A percentile compares a stretch with the other conserved stretches of the same genome.
These are phyloP conservation scores for Solanum dulcamara DNA, from an alignment of 257 asterid species.

Conservation along the genomic window DNA sequence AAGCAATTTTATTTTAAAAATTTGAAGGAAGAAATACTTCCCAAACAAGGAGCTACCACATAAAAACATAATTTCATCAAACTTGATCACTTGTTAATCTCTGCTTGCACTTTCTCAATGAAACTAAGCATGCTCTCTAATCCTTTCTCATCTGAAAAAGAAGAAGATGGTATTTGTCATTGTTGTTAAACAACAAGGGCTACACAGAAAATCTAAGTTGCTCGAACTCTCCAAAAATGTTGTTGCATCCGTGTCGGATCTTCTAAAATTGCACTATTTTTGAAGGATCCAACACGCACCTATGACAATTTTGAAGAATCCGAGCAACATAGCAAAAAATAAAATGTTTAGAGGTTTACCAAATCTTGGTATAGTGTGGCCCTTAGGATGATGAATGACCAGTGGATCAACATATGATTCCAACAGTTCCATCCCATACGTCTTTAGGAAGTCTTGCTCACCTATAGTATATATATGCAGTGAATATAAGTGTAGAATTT, in stretches of 20 bases:
- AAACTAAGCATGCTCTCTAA: constrained; percentile 1
- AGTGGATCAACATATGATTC: constrained; percentile 7
- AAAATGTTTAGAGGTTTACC: neutral
- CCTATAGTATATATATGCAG: neutral
- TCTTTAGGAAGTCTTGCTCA: constrained; percentile 4
- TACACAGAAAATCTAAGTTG: too few relatives aligned
- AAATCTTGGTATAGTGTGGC: constrained; percentile 9
- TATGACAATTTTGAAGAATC: neutral
- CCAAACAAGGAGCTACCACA: neutral
- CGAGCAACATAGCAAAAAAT: neutral
- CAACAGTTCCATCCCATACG: neutral
- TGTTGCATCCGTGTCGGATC: too few relatives aligned
- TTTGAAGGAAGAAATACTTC: neutral
- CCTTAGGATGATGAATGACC: constrained; percentile 15
- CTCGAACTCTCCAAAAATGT: too few relatives aligned
- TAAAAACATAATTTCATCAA: neutral
- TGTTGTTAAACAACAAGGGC: neutral
- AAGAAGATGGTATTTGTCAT: neutral
- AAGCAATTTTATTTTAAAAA: neutral
- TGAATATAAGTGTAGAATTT: neutral
- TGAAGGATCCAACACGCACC: neutral
- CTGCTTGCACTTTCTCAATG: neutral
- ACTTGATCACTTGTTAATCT: neutral
- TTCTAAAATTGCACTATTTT: too few relatives aligned
- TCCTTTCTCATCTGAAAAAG: constrained; percentile 2